Evolutionary conservation across 225 moss, liverwort and hornwort genomes (phyloP).

Genomic region (Polytrichum commune): DNA sequence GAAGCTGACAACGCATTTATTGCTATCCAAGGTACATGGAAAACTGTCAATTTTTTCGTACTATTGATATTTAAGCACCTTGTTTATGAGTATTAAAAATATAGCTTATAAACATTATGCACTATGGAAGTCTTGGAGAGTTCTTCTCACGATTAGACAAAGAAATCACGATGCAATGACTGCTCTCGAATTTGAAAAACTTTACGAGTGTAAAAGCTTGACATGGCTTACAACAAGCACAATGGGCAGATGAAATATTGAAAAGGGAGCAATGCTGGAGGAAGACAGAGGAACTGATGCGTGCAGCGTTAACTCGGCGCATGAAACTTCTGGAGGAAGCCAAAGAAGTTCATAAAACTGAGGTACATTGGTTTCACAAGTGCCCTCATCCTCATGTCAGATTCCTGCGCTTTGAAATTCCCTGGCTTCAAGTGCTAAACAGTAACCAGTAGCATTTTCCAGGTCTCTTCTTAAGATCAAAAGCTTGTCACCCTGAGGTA

Average conservation of each 20-base stretch:
- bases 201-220: background rate
- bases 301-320: slow-evolving; percentile 72
- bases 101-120: too few relatives aligned
- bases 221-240: background rate
- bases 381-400: background rate
- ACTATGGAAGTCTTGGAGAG: too few relatives aligned
- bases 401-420: background rate
- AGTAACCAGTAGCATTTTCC: background rate
- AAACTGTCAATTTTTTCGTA: too few relatives aligned
- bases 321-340: slow-evolving; percentile 62
- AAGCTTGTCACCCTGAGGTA: background rate
- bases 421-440: background rate
- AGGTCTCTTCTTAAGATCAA: background rate
- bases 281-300: slow-evolving; percentile 79
- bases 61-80: too few relatives aligned
- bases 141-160: too few relatives aligned
- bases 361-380: slow-evolving; percentile 20
- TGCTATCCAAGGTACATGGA: slow-evolving; percentile 59
- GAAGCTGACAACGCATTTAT: slow-evolving; percentile 47
- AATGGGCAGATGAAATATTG: slow-evolving; percentile 62
- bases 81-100: too few relatives aligned
- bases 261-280: slow-evolving; percentile 77
- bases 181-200: too few relatives aligned
- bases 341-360: slow-evolving; percentile 32
- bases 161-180: too few relatives aligned